Evolutionary conservation across 306 rosid genomes (phyloP), one percentile per base, ranked within the genome.

Genomic region (Cucumis melo): DNA sequence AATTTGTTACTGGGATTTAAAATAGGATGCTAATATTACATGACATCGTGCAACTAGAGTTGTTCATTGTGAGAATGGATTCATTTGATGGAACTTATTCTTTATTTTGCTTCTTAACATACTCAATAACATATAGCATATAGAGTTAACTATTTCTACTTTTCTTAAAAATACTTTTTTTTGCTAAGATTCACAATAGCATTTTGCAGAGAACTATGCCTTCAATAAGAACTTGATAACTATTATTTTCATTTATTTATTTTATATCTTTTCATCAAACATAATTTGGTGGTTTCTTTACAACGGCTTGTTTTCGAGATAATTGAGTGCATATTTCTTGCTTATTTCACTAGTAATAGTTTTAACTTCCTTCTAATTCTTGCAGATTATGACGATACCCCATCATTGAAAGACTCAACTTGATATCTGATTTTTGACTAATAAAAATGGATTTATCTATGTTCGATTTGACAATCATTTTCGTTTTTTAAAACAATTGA

Each of bases 381-480:
- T 46, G 80, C 80, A 87, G 90, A 87, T 56, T 87, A 87, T n/a
- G 88, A 87, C 8, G 85, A 82, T 78, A 71, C 58, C 14, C 70
- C 85, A 8, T 78, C 85, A 8, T 82, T 75, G 34, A 77, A 78
- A 58, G 81, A 80, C 79, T 77, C 84, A 19, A 63, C 79, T 34
- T 83, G 86, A 58, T 85, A 79, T 77, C 20, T 58, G 19, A 21
- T 23, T 42, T 66, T 8, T 66, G 32, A 66, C 36, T 5, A 32
- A 32, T 2, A 32, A 7, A 65, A 38, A 19, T 64, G 8, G 46
- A 64, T 17, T 9, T 48, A 32, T 41, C 42, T 7, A 39, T 7
- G 8, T 39, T 10, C 12, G 2, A 11, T 46, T 46, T 12, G 53
- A 46, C 13, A 46, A 46, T 46, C 53, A 46, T 46, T 46, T 46